Base-by-base conservation (phyloP, 2,329 filamentous ascomycete species). In the Colletotrichum agaves region DNA sequence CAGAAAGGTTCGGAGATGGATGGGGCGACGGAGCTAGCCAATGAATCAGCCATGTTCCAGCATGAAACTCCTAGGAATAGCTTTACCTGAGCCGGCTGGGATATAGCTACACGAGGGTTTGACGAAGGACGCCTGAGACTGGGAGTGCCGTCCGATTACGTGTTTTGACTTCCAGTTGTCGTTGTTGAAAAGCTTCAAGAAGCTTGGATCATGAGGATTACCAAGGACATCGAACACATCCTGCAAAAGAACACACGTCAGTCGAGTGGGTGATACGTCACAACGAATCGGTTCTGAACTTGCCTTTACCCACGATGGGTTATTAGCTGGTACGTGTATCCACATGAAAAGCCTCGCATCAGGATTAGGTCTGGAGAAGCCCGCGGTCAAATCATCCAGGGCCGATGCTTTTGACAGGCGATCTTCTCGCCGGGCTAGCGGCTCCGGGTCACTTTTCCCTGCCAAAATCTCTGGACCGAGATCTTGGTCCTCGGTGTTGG, bases 241-340 rank as follows among this genome's bases (percentile, higher is more conserved):
- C 62, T 67, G 7, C 3, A 41, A 15, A 11, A 17, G 7, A 19
- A 11, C 8, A 4, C n/a, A 3, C 0, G 11, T 17, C 7, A 13
- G 19, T 23, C 19, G 37, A 41, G 35, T 17, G 8, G 27, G 6
- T 27, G 27, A 27, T 2, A 17, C 7, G 7, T 33, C 1, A 65
- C 7, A 46, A 13, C n/a, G 4, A 1, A n/a, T 5, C 21, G n/a
- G 5, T 13, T 11, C 8, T 5, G 27, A 7, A 4, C 6, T 67
- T 72, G 85, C 85, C 78, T 85, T 86, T 2, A 88, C 86, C 86
- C 86, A 88, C 0, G 83, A 80, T 0, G 86, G 85, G 58, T 88
- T 88, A 8, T 85, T 88, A 31, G 83, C 88, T 0, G 86, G 84
- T 17, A 87, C 70, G 74, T 88, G 86, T 52, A 88, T 81, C 86